phyloP scores from a whole-genome alignment of 2,329 filamentous ascomycete species.

The Didymella sp. region DNA sequence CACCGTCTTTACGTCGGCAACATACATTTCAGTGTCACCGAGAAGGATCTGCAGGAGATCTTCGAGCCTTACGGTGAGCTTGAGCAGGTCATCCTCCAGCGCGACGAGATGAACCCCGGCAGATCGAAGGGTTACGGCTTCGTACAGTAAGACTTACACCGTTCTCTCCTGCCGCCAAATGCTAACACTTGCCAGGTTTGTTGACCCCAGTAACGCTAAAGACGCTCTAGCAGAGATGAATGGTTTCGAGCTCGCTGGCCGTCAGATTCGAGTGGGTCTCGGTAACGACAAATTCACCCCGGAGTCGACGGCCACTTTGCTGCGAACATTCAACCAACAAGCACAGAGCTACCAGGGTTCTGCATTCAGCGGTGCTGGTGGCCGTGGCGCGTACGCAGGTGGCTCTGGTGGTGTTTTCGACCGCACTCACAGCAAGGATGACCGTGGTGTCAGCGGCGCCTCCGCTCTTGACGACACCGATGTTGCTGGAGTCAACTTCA shows the following conservation, averaged over 20 bases:
- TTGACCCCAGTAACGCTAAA: slow-evolving; percentile 87
- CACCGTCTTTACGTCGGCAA: slow-evolving; percentile 99
- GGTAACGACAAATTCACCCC: slow-evolving; percentile 99
- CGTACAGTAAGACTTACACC: slow-evolving; percentile 78
- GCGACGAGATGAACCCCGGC: slow-evolving; percentile 76
- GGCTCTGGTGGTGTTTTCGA: slow-evolving; percentile 78
- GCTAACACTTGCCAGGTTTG: slow-evolving; percentile 71
- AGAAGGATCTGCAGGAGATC: slow-evolving; percentile 92
- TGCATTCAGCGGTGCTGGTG: slow-evolving; percentile 87
- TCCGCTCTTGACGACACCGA: slow-evolving; percentile 97
- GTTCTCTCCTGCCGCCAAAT: background rate
- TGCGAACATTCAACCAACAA: slow-evolving; percentile 84
- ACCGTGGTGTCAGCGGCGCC: slow-evolving; percentile 85
- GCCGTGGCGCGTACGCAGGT: slow-evolving; percentile 82
- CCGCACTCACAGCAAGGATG: slow-evolving; percentile 85
- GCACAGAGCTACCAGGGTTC: slow-evolving; percentile 77
- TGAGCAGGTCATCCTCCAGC: slow-evolving; percentile 96
- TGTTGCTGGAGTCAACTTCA: slow-evolving; percentile 98
- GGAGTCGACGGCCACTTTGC: slow-evolving; percentile 89
- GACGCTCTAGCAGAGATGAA: slow-evolving; percentile 99
- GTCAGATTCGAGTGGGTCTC: slow-evolving; percentile 96
- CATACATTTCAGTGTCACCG: slow-evolving; percentile 99
- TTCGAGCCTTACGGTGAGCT: slow-evolving; percentile 98
- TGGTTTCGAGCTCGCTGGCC: slow-evolving; percentile 95
- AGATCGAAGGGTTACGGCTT: slow-evolving; percentile 86